Conservation (phyloP, 306 rosid species). For the Neltuma alba region DNA sequence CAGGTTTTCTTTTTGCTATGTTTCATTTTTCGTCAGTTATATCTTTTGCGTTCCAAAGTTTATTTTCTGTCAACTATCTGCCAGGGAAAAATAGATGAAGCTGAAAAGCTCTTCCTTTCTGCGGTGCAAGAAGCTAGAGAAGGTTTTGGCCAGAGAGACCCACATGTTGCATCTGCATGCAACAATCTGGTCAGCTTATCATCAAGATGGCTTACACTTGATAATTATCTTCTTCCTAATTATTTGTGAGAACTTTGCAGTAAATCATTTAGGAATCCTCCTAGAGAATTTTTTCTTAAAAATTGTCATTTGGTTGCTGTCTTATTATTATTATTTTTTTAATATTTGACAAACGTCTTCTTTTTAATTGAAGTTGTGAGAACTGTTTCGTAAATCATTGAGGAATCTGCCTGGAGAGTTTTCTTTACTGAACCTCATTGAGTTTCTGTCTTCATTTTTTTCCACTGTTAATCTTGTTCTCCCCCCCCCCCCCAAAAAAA, state of each 20-base stretch:
- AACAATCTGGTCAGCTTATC: conserved; percentile 77
- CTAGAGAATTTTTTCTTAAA: not conserved
- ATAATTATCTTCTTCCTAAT: conserved; percentile 32
- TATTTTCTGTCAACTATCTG: conserved; percentile 41
- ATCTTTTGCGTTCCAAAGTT: conserved; percentile 4
- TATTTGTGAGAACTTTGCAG: conserved; percentile 23
- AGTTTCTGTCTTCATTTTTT: conserved; percentile 4
- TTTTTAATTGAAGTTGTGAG: conserved; percentile 25
- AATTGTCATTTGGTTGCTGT: not conserved
- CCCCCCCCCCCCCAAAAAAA: no score
- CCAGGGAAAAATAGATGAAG: conserved; percentile 79
- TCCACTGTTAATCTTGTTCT: not conserved
- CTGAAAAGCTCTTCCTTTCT: conserved; percentile 70
- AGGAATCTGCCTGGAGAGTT: not conserved
- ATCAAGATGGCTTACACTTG: conserved; percentile 21
- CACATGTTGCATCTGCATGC: conserved; percentile 95
- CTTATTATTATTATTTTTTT: conserved; percentile 12
- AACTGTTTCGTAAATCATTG: conserved; percentile 6
- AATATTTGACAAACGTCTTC: conserved; percentile 30
- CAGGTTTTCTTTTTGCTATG: conserved; percentile 34
- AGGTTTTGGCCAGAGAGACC: conserved; percentile 88
- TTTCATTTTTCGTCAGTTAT: conserved; percentile 9
- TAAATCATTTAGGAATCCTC: not conserved
- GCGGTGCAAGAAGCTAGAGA: conserved; percentile 88
- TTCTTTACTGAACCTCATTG: not conserved